Conservation (phyloP, 345 rosid species). For the Arabidopsis arenosa region DNA sequence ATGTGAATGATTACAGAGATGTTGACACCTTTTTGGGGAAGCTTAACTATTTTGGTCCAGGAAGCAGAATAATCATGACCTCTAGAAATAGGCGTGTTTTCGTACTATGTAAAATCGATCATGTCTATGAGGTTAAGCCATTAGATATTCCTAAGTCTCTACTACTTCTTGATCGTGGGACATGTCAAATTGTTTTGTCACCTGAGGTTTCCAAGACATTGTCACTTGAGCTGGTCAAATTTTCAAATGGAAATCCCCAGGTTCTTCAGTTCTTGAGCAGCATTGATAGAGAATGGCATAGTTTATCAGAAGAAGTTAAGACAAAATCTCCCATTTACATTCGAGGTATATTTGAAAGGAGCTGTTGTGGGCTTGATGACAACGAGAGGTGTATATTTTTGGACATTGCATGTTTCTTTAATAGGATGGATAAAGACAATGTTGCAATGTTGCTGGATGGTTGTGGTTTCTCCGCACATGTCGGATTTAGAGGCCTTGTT, state of each 20-base stretch:
- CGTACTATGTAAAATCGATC: constrained; percentile 11
- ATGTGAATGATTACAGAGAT: constrained; percentile 42
- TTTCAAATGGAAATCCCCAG: constrained; percentile 40
- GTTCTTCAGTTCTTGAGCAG: constrained; percentile 31
- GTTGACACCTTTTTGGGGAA: constrained; percentile 15
- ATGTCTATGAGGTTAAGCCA: constrained; percentile 44
- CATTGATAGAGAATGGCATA: background rate
- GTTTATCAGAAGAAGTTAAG: background rate
- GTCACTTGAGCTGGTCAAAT: constrained; percentile 32
- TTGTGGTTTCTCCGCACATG: constrained; percentile 43
- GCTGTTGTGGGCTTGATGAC: constrained; percentile 46
- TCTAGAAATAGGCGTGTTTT: constrained; percentile 40
- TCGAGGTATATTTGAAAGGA: constrained; percentile 33
- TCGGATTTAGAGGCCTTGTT: constrained; percentile 45
- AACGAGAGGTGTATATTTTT: constrained; percentile 45
- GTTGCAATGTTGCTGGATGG: constrained; percentile 43
- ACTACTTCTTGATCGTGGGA: background rate
- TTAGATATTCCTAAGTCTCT: constrained; percentile 25
- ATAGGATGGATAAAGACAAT: constrained; percentile 29
- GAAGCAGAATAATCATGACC: constrained; percentile 43
- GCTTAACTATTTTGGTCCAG: constrained; percentile 37
- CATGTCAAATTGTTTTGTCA: background rate
- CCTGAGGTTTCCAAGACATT: background rate
- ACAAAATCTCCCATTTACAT: constrained; percentile 9
- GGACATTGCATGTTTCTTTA: constrained; percentile 52